Percentiles rank a stretch among this genome's conserved stretches.
Evolutionary conservation across 108 stramenopile genomes (phyloP).

Genomic region (Cyclotella sp.): DNA sequence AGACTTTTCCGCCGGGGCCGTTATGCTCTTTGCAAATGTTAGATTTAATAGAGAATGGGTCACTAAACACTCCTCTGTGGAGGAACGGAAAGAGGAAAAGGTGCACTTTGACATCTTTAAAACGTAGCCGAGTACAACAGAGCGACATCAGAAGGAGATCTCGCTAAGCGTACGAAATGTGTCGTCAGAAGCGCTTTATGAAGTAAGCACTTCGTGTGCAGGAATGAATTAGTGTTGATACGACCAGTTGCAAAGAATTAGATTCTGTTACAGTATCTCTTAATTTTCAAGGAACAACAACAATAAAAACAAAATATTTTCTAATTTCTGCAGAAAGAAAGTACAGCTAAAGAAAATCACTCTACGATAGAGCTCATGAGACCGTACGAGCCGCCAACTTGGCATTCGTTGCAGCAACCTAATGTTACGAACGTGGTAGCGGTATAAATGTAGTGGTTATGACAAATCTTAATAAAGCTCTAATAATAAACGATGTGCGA

Average conservation of each 20-base stretch:
- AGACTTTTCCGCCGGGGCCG: constrained; percentile 28
- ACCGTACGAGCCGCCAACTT: constrained; percentile 5
- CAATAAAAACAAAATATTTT: too few relatives aligned
- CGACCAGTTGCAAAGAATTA: too few relatives aligned
- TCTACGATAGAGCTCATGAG: background rate
- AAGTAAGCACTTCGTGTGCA: too few relatives aligned
- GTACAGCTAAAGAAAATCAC: background rate
- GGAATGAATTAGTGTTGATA: too few relatives aligned
- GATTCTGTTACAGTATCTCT: too few relatives aligned
- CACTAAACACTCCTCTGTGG: constrained; percentile 29
- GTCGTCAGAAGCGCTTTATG: background rate
- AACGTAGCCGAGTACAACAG: constrained; percentile 1
- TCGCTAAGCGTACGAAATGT: background rate
- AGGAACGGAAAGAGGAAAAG: constrained; percentile 25
- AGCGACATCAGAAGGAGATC: background rate
- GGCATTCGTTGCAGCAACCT: background rate
- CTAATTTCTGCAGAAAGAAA: too few relatives aligned
- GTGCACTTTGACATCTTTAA: constrained; percentile 15
- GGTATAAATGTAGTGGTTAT: too few relatives aligned
- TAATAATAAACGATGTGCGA: too few relatives aligned
- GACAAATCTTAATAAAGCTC: too few relatives aligned
- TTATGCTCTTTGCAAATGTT: constrained; percentile 34
- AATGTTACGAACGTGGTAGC: too few relatives aligned
- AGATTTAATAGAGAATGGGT: constrained; percentile 22
- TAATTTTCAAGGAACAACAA: too few relatives aligned